These are phyloP conservation scores for Panicum miliaceum DNA, from an alignment of 176 grass and related monocot genomes.

Conservation along the genomic window DNA sequence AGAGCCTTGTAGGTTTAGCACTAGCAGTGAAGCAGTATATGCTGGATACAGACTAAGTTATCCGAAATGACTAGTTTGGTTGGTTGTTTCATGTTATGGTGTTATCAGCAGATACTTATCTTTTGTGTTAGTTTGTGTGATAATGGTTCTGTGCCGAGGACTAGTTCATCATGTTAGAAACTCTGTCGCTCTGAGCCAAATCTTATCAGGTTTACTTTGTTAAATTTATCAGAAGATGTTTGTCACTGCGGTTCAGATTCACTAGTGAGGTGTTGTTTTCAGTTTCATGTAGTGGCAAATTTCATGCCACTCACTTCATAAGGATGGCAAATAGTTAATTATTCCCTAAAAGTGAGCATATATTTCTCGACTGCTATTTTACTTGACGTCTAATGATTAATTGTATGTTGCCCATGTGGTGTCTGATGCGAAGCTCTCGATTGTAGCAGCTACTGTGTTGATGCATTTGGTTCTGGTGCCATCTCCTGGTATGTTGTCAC, in stretches of 20 bases:
- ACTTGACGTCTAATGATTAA: background rate
- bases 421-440: background rate
- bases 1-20: background rate
- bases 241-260: background rate
- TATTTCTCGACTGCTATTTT: background rate
- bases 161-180: constrained; percentile 1
- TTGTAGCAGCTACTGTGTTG: background rate
- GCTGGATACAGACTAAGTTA: background rate
- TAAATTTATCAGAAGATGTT: background rate
- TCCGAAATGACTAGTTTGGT: background rate
- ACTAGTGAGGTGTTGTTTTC: background rate
- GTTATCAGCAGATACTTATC: constrained; percentile 25
- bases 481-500: background rate
- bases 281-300: background rate
- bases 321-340: too few species aligned
- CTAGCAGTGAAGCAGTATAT: constrained; percentile 1
- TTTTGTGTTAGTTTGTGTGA: background rate
- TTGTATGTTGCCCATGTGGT: background rate
- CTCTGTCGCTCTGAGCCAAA: background rate
- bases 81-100: background rate
- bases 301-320: background rate
- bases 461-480: background rate
- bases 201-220: background rate
- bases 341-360: background rate
- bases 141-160: background rate